Base-by-base conservation (phyloP, 2,329 filamentous ascomycete species). In the Gaeumannomyces tritici region DNA sequence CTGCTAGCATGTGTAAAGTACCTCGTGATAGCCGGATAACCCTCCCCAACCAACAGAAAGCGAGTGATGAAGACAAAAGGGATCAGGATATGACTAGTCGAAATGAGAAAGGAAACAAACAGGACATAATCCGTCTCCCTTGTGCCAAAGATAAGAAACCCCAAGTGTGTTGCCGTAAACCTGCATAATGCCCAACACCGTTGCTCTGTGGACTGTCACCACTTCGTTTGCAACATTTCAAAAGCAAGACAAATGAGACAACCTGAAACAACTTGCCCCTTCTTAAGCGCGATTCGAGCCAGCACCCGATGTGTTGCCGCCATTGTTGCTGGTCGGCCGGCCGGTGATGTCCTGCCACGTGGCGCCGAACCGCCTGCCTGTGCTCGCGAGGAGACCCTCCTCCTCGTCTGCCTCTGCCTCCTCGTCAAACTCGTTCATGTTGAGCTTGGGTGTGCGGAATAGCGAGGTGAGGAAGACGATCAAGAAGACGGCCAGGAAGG, bases 321-420 rank as follows among this genome's bases (percentile, higher is more conserved):
- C 9, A 15, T 54, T 31, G 59, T 18, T 24, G 28, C 42, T 29
- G 24, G 31, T 59, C 24, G 31, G 57, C 13, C 31, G n/a, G 1
- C 89, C 89, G 1, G 89, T 90, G 60, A 96, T 88, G 72, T 96
- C 91, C 72, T 93, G 85, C 92, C 92, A 97, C 1, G 89, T 92
- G 6, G 91, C 91, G 56, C 89, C 89, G 67, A 96, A 92, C 35
- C 91, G 83, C 63, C 91, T 79, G 7, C 91, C 87, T 0, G 92
- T 96, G 68, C 86, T 91, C 0, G 91, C 91, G 58, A 99, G 78
- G 59, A 99, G 78, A 13, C 93, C 91, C 76, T 99, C 95, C 71
- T 99, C 95, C 72, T 98, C 95, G 24, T 93, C 92, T 33, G 88
- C 90, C 73, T 96, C 91, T 21, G 93, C 88, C 71, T 97, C 93